Evolutionary conservation across 495 filamentous ascomycete species (phyloP).

Genomic region (Hyaloscypha finlandica): DNA sequence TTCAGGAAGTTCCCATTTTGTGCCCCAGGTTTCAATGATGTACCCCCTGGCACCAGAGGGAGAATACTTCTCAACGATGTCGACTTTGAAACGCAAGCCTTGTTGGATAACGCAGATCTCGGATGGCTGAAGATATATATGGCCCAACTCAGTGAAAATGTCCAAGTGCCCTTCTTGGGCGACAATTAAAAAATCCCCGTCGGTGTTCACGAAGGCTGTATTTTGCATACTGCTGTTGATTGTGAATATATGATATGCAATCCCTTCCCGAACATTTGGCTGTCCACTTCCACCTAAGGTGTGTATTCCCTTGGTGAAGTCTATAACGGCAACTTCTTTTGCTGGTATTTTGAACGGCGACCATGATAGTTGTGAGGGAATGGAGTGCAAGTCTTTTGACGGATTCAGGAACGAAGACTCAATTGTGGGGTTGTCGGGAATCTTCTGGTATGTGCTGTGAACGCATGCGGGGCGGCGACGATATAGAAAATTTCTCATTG

Average conservation of each 20-base stretch:
- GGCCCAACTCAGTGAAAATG: conserved; percentile 63
- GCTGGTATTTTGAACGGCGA: conserved; percentile 34
- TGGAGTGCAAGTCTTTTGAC: neutral
- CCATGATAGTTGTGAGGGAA: neutral
- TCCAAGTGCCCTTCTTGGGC: conserved; percentile 30
- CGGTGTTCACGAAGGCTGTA: conserved; percentile 78
- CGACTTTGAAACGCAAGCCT: conserved; percentile 74
- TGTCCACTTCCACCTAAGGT: conserved; percentile 82
- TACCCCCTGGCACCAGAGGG: conserved; percentile 68
- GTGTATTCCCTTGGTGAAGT: conserved; percentile 75
- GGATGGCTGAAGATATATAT: conserved; percentile 73
- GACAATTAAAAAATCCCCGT: conserved; percentile 76
- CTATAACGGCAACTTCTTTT: conserved; percentile 66
- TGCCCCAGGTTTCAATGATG: conserved; percentile 81
- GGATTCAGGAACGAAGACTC: neutral
- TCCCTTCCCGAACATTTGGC: conserved; percentile 71
- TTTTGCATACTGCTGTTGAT: conserved; percentile 71
- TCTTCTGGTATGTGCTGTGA: neutral
- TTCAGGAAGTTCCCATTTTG: conserved; percentile 79
- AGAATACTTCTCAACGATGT: conserved; percentile 39
- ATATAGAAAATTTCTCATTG: neutral
- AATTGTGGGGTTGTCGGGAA: neutral
- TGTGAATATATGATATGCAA: conserved; percentile 78
- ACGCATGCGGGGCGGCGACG: neutral
- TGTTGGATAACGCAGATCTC: conserved; percentile 88